Conservation (phyloP, 192 early-diverging fungal species). For the Linnemannia exigua region DNA sequence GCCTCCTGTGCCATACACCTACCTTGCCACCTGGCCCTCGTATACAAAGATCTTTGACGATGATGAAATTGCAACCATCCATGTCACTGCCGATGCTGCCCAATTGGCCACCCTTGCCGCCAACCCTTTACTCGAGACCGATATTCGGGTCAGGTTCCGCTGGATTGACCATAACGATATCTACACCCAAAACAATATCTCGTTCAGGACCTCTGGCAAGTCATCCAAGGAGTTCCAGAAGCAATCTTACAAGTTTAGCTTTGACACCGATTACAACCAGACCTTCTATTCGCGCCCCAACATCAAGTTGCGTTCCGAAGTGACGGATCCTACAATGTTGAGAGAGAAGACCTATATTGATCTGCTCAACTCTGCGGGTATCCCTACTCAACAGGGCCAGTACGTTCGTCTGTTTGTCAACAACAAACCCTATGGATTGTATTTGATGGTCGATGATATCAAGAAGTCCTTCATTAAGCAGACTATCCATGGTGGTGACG, state of each 20-base stretch:
- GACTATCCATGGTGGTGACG: conserved; percentile 43
- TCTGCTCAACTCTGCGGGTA: conserved; percentile 39
- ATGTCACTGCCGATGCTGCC: conserved; percentile 33
- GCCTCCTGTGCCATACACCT: conserved; percentile 58
- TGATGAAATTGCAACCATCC: conserved; percentile 50
- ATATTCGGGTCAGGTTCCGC: conserved; percentile 35
- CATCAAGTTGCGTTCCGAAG: conserved; percentile 54
- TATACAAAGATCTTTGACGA: conserved; percentile 54
- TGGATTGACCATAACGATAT: conserved; percentile 50
- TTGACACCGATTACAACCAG: conserved; percentile 54
- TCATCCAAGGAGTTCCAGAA: conserved; percentile 59
- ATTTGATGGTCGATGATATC: conserved; percentile 60
- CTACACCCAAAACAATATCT: conserved; percentile 40
- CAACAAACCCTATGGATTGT: conserved; percentile 54
- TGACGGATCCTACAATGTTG: conserved; percentile 53
- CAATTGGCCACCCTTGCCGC: conserved; percentile 34
- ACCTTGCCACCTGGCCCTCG: conserved; percentile 33
- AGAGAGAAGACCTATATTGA: conserved; percentile 61
- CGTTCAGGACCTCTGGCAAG: conserved; percentile 54
- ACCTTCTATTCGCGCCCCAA: conserved; percentile 46
- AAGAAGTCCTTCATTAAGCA: conserved; percentile 58
- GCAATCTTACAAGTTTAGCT: conserved; percentile 58
- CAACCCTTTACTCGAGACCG: conserved; percentile 24
- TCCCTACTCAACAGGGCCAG: conserved; percentile 48
- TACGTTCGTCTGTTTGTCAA: conserved; percentile 57